Percentiles rank a stretch among this genome's conserved stretches.
phyloP scores from a whole-genome alignment of 495 filamentous ascomycete species.

The Xylaria sp. region DNA sequence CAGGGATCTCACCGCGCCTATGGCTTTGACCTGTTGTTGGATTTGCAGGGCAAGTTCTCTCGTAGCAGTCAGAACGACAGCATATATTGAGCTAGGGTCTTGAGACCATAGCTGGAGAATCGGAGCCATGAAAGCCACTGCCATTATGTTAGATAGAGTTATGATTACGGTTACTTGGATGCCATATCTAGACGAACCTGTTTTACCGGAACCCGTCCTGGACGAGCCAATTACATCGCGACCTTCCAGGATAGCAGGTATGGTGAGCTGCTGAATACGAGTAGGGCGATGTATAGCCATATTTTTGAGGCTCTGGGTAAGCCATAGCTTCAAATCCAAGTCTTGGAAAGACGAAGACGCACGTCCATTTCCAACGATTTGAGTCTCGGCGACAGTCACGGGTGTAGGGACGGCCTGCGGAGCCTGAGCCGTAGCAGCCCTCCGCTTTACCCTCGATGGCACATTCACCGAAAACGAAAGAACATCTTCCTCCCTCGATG shows the following conservation, averaged over 20 bases:
- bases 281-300: constrained; percentile 92
- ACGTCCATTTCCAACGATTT: constrained; percentile 47
- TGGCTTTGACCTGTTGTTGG: constrained; percentile 91
- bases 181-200: constrained; percentile 41
- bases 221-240: constrained; percentile 94
- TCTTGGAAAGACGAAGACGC: constrained; percentile 72
- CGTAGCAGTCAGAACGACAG: constrained; percentile 87
- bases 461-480: constrained; percentile 44
- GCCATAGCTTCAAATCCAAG: constrained; percentile 83
- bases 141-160: background rate
- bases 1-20: constrained; percentile 82
- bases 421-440: constrained; percentile 19
- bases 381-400: constrained; percentile 33
- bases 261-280: constrained; percentile 89
- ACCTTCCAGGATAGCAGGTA: constrained; percentile 87
- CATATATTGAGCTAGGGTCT: constrained; percentile 92
- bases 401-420: constrained; percentile 23
- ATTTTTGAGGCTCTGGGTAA: constrained; percentile 79
- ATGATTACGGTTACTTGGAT: background rate
- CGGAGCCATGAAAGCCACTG: constrained; percentile 89
- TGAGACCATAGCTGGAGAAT: constrained; percentile 92
- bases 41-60: constrained; percentile 95
- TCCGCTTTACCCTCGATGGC: constrained; percentile 59
- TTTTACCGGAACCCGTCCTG: constrained; percentile 97
- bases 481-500: constrained; percentile 23